Conservation (phyloP, 1,284 basidiomycete species). For the Trametes versicolor region DNA sequence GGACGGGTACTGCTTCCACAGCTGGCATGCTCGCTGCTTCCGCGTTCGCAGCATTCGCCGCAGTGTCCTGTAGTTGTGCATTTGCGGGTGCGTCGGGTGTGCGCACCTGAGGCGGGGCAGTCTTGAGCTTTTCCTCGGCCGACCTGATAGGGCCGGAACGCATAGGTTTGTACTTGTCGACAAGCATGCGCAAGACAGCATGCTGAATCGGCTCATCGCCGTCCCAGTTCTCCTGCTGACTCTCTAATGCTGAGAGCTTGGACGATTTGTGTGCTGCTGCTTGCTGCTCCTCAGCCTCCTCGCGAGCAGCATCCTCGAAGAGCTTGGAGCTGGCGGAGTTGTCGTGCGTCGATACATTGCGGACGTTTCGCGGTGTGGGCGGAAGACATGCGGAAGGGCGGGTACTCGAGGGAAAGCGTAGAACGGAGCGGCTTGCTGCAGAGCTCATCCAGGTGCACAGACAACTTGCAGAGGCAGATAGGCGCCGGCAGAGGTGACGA, state of each 20-base stretch:
- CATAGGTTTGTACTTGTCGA: conserved; percentile 87
- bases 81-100: conserved; percentile 18
- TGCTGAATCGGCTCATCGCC: conserved; percentile 80
- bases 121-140: conserved; percentile 80
- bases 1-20: conserved; percentile 20
- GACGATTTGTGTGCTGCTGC: conserved; percentile 42
- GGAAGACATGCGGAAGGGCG: conserved; percentile 13
- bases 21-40: background rate
- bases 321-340: conserved; percentile 69
- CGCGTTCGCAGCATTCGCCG: background rate
- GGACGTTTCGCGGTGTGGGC: background rate
- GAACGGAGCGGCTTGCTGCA: conserved; percentile 19
- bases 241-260: conserved; percentile 47
- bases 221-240: conserved; percentile 72
- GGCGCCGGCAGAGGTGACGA: conserved; percentile 10
- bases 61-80: conserved; percentile 6
- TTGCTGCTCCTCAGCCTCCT: conserved; percentile 53
- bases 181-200: conserved; percentile 84
- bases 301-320: conserved; percentile 73
- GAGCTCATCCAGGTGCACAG: conserved; percentile 32
- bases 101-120: conserved; percentile 51
- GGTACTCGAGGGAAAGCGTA: conserved; percentile 14
- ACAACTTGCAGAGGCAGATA: conserved; percentile 12
- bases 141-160: conserved; percentile 68
- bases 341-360: conserved; percentile 32